Evolutionary conservation across 169 alveolate genomes (phyloP), one percentile per base, ranked within the genome.

Genomic region (Plasmodium adleri): DNA sequence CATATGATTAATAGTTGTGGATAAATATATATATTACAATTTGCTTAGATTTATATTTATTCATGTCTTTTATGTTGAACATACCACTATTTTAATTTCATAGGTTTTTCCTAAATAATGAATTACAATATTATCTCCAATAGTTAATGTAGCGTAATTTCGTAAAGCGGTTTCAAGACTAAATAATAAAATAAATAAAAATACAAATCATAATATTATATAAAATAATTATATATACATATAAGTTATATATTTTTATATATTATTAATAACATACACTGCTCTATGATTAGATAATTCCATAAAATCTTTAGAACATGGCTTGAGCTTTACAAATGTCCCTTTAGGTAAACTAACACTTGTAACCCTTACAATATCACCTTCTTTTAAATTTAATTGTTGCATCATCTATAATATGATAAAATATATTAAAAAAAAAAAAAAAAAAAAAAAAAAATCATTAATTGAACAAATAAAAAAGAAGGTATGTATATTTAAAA

Each of bases 251-350:
- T 32, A 32, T 20, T 20, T 20, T 20, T 50, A 17, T 20, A 4
- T 52, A 22, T 7, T 20, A 67, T 47, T 60, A 67, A 26, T 17
- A 56, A 88, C 89, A 7, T 94, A 94, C 96, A 97, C 98, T 20
- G 99, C 98, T 71, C 97, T 96, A n/a, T 98, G 99, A 76, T 97
- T 97, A 7, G 99, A 95, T 54, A 97, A 93, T 90, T 97, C 98
- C 93, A 97, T 96, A 92, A 97, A 97, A 64, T 96, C 98, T 62
- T 97, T 95, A 64, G 93, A 83, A 67, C 95, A 97, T n/a, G 99
- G 99, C 88, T 96, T 94, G 49, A 97, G 75, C 76, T 96, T 96
- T 70, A 97, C 97, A 90, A 95, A 97, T 10, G 95, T 95, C 49
- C 99, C 99, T 88, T 96, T 96, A 1, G 95, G 96, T 43, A 97